These are phyloP conservation scores for Nemania diffusa DNA, from an alignment of 2,329 filamentous ascomycete species.

Conservation along the genomic window DNA sequence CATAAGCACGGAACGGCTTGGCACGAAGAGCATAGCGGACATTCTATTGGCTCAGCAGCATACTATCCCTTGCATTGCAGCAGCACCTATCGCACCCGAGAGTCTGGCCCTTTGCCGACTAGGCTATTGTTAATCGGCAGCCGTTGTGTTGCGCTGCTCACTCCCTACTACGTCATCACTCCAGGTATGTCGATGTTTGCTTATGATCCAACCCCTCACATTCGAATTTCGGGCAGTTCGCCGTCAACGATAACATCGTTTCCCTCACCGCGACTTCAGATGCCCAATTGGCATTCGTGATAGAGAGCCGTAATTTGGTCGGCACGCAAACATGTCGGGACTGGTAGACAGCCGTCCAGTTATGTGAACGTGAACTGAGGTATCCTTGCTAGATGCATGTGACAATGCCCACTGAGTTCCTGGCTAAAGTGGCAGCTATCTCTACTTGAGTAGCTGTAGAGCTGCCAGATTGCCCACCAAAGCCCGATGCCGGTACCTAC, in stretches of 20 bases:
- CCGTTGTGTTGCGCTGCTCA: too few species aligned
- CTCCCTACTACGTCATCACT: constrained; percentile 25
- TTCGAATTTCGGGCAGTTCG: neutral
- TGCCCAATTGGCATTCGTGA: neutral
- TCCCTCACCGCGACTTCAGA: neutral
- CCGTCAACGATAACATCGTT: neutral
- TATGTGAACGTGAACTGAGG: neutral
- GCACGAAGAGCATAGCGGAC: neutral
- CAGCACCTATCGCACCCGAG: neutral
- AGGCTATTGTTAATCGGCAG: constrained; percentile 13
- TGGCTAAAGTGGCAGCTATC: constrained; percentile 27
- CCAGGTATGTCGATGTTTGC: constrained; percentile 22
- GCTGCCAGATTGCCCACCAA: neutral
- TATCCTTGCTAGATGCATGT: constrained; percentile 16
- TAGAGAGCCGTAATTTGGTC: constrained; percentile 14
- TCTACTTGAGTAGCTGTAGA: neutral
- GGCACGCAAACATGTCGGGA: neutral
- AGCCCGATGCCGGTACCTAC: too few species aligned
- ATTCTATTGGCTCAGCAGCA: constrained; percentile 6
- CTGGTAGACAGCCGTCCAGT: neutral
- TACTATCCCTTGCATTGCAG: constrained; percentile 5
- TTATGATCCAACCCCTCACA: constrained; percentile 19
- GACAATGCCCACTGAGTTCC: constrained; percentile 12
- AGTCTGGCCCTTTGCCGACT: neutral
- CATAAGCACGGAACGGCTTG: too few species aligned